Conservation (phyloP, 2,329 filamentous ascomycete species). For the Neobulgaria alba region DNA sequence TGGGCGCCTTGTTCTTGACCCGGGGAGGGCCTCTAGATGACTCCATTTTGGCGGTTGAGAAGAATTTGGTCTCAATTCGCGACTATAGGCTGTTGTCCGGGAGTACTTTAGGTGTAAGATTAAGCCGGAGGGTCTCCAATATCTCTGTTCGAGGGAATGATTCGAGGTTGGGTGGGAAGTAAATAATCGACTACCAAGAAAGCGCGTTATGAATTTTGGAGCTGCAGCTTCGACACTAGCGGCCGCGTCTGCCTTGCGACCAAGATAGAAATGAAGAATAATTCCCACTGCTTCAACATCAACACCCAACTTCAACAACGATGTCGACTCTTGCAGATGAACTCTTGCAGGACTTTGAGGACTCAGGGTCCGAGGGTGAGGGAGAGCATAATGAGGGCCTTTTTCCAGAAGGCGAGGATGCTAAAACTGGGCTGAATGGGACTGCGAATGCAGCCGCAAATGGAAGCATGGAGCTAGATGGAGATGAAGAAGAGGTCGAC, state of each 20-base stretch:
- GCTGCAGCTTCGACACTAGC: conserved; percentile 13
- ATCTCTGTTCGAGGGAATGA: no score
- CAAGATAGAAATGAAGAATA: not conserved
- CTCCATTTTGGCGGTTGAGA: conserved; percentile 60
- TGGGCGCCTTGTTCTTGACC: conserved; percentile 98
- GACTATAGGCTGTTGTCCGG: no score
- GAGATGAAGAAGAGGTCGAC: conserved; percentile 49
- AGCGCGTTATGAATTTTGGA: no score
- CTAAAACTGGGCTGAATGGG: conserved; percentile 30
- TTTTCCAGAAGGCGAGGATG: conserved; percentile 35
- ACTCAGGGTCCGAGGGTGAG: conserved; percentile 64
- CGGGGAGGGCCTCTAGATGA: conserved; percentile 80
- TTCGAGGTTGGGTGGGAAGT: no score
- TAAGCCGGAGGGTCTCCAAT: no score
- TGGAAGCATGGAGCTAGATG: conserved; percentile 49
- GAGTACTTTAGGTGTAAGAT: no score
- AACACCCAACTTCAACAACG: conserved; percentile 7
- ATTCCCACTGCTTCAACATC: not conserved
- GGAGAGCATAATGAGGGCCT: conserved; percentile 39
- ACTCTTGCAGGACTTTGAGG: conserved; percentile 83
- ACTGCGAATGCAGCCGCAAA: conserved; percentile 30
- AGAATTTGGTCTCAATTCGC: no score
- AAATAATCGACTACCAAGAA: no score
- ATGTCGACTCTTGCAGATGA: conserved; percentile 94
- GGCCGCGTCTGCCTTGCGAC: conserved; percentile 7